Evolutionary conservation across 345 rosid genomes (phyloP), one percentile per base, ranked within the genome.

Genomic region (Excoecaria agallocha): DNA sequence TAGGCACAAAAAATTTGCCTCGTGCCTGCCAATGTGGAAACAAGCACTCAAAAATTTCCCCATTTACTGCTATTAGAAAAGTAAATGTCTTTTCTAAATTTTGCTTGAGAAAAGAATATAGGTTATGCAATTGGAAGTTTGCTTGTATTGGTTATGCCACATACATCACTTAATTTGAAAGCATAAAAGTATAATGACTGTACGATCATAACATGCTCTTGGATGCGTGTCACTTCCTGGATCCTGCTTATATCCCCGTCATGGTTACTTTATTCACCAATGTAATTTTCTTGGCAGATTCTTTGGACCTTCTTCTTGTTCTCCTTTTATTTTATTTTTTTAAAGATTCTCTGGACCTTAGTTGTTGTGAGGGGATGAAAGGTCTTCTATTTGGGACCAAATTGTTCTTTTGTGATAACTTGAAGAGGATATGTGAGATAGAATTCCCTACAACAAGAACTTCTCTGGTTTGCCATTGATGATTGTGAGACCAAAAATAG

Each of bases 361-460:
- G 30, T 30, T 30, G 73, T n/a, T 77, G 75, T 70, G 71, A 74
- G 65, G 85, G 77, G 41, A 77, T 68, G 66, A 74, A 62, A 17
- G 80, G 77, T 65, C 52, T 46, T 70, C 54, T 77, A 77, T 54
- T 68, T 56, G 60, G 74, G 70, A 64, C 76, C 73, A 66, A 71
- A 80, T 69, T 80, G 79, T 70, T 6, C 19, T 77, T 59, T 81
- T 2, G 78, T 41, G 72, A 52, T 72, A 77, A 57, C 73, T 78
- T 78, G 63, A 80, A 46, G 82, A 78, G 63, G 30, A 30, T 75
- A 71, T 64, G 68, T 59, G 68, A 77, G 81, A 69, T 71, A 77
- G 25, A 83, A 51, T 19, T 20, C 25, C 30, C 8, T 48, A 64
- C 56, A 64, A 66, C 46, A 41, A 41, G 72, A 80, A 45, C 65